These are phyloP conservation scores for Iris pallida DNA, from an alignment of 116 monocot species.

Conservation along the genomic window DNA sequence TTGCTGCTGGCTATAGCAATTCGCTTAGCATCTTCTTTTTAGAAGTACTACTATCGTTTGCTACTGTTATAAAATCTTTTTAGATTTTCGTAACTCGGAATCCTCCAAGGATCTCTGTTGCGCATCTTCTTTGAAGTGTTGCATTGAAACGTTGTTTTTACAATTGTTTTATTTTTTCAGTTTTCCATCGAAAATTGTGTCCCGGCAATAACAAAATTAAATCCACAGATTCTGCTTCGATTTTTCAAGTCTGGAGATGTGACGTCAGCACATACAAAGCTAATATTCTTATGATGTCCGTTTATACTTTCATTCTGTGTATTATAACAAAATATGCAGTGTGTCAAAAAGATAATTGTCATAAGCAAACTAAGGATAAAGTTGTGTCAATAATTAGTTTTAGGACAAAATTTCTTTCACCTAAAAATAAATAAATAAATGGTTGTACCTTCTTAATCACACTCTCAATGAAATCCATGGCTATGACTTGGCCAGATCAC, in stretches of 20 bases:
- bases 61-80: too few relatives aligned
- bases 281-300: conserved; percentile 72
- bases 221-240: conserved; percentile 79
- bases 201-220: too few relatives aligned
- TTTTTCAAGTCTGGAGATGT: conserved; percentile 68
- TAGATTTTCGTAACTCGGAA: too few relatives aligned
- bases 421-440: background rate
- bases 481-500: conserved; percentile 74
- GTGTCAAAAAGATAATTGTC: background rate
- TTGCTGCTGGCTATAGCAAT: too few relatives aligned
- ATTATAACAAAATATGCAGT: background rate
- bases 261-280: conserved; percentile 92
- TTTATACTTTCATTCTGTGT: conserved; percentile 79
- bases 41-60: too few relatives aligned
- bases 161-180: too few relatives aligned
- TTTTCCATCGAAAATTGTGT: too few relatives aligned
- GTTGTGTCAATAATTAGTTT: background rate
- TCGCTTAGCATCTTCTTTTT: too few relatives aligned
- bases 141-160: too few relatives aligned
- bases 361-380: background rate
- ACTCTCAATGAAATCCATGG: conserved; percentile 91
- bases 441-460: conserved; percentile 80
- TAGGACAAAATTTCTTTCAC: background rate
- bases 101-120: too few relatives aligned
- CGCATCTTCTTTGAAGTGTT: too few relatives aligned